A percentile compares a stretch with the other conserved stretches of the same genome.
Evolutionary conservation across 108 stramenopile genomes (phyloP).

Genomic region (Schizochytrium sp.): DNA sequence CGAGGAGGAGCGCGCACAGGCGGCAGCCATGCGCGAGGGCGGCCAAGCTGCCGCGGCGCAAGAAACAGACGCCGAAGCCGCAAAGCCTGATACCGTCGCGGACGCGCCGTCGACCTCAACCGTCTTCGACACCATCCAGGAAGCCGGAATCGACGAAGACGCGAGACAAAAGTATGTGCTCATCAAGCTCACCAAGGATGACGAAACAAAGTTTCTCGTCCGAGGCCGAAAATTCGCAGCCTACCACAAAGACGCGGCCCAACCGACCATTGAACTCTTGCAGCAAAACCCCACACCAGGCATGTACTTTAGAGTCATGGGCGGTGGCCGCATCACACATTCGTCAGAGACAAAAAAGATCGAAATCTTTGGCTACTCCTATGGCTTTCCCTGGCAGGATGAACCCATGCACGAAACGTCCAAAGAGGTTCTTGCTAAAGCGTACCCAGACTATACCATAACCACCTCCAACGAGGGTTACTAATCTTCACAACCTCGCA

Average conservation of each 20-base stretch:
- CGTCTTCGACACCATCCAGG: background rate
- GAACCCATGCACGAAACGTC: background rate
- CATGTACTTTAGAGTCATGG: background rate
- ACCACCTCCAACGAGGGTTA: background rate
- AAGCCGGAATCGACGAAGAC: background rate
- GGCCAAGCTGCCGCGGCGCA: background rate
- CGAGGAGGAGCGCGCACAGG: background rate
- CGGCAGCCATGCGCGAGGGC: background rate
- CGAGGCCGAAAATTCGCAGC: background rate
- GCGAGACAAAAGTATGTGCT: constrained; percentile 7
- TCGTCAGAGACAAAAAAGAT: background rate
- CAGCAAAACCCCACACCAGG: background rate
- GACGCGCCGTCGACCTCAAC: background rate
- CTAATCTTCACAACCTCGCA: background rate
- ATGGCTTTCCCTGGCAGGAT: background rate
- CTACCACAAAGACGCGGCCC: constrained; percentile 10
- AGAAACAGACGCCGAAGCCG: background rate
- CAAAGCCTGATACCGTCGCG: too few relatives aligned
- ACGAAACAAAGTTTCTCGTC: background rate
- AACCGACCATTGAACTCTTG: background rate
- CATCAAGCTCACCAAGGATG: background rate
- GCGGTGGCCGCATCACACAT: background rate
- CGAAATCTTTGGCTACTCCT: background rate
- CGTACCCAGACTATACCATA: background rate
- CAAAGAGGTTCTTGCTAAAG: background rate